Conservation (phyloP, 257 asterid genomes). For the Pogostemon cablin region DNA sequence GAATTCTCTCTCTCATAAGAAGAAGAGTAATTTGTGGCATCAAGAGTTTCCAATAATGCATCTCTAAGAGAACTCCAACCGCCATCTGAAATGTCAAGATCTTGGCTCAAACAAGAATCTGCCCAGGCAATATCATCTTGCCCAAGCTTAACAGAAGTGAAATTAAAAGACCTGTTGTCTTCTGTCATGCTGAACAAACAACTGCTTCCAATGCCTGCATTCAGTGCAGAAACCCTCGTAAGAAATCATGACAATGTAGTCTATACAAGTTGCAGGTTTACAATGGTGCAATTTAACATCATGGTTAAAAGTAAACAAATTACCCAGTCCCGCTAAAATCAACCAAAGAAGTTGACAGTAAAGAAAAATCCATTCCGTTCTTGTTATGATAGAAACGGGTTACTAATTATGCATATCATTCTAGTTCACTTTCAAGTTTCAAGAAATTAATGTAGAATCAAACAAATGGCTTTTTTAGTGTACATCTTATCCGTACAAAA, state of each 20-base stretch:
- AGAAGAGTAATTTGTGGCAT: constrained; percentile 30
- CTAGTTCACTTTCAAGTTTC: constrained; percentile 7
- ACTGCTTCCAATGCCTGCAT: constrained; percentile 25
- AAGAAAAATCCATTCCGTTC: not conserved
- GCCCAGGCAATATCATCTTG: constrained; percentile 68
- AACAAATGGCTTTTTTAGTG: not conserved
- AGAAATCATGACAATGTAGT: not conserved
- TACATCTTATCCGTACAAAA: not conserved
- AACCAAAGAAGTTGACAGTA: not conserved
- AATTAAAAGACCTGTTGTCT: constrained; percentile 29
- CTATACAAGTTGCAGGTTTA: not conserved
- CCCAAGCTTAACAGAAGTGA: constrained; percentile 22
- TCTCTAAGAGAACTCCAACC: constrained; percentile 50
- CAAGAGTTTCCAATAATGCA: constrained; percentile 42
- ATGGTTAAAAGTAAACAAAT: not conserved
- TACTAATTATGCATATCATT: not conserved
- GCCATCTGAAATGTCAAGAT: constrained; percentile 40
- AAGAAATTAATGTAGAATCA: not conserved
- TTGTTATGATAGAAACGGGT: not conserved
- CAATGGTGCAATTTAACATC: constrained; percentile 3
- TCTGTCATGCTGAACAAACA: constrained; percentile 35
- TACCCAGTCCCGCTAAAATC: not conserved
- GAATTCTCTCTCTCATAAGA: constrained; percentile 22
- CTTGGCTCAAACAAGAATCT: constrained; percentile 64
- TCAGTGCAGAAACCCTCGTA: not conserved